Evolutionary conservation across 1,284 basidiomycete genomes (phyloP), one percentile per base, ranked within the genome.

Genomic region (Megacollybia platyphylla): DNA sequence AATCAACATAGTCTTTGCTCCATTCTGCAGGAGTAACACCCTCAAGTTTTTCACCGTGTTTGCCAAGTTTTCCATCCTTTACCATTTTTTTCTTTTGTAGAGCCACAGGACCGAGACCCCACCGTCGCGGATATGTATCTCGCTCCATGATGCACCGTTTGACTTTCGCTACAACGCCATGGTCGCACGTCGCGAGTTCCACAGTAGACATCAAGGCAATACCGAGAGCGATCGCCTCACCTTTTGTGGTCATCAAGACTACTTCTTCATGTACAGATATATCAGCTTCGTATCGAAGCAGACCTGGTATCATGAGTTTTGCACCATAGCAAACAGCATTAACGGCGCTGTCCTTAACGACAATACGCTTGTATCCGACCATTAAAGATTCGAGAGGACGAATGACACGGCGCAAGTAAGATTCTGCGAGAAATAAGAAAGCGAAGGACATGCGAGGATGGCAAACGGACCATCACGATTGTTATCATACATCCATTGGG

Each of bases 131-230:
- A 64, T 98, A 98, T 13, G 91, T 90, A 63, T 99, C 94, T 41
- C 94, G 84, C 67, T 97, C 90, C 96, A 99, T 99, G 60, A 99
- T 98, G 63, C 94, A 97, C 45, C 96, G 75, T 72, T 99, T 99
- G 56, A 99, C 91, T 68, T 97, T 97, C 37, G 96, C 96, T 32
- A 98, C 96, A 45, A 99, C 91, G 45, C 96, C 96, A 59, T 99
- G 96, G 62, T 98, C 94, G 62, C 93, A 97, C 7, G 93, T 96
- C 13, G 92, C 88, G 43, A 99, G 79, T 62, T 98, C 96, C 48
- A 96, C 94, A 7, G 94, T 97, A 9, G 92, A 90, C 96, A 99
- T 98, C 59, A 93, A 89, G n/a, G 91, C 88, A 52, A 93, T 82
- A 48, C 88, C 96, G 39, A 99, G 78, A 20, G 96, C 96, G 57